Evolutionary conservation across 345 rosid genomes (phyloP), one percentile per base, ranked within the genome.

Genomic region (Bretschneidera sinensis): DNA sequence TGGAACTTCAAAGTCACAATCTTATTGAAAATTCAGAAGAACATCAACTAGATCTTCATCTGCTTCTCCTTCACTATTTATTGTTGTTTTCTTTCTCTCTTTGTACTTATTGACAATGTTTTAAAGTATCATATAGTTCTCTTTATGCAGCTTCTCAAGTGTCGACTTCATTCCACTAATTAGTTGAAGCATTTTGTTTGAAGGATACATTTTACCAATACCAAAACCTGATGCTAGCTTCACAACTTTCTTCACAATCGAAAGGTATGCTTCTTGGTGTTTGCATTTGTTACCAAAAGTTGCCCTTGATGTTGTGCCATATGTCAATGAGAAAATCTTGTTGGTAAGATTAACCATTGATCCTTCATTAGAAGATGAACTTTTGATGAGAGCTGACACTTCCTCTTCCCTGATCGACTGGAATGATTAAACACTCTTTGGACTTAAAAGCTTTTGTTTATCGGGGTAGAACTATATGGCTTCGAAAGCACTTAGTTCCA

Each of bases 361-460:
- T 51, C 25, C 25, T 50, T 24, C 43, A 33, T 54, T 45, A 1
- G 62, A 59, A 7, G 47, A 6, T 0, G 66, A 43, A n/a, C 51
- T 56, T 9, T 31, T n/a, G 58, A 66, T 48, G 39, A 66, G 50
- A 14, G n/a, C n/a, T 18, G 17, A 6, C 9, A 55, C 64, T 43
- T 73, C 62, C 6, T 60, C 68, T 33, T 68, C 66, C 21, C 78
- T 39, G 6, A 62, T 20, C 1, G 48, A 19, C 9, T 51, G 25
- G 54, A 59, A 65, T 5, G 67, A 56, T 4, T 34, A 60, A 28
- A 71, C 73, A 20, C 62, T 52, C 16, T 34, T 76, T 5, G 59
- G 21, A 24, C 68, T 67, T 9, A 76, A 54, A 7, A 76, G 74
- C 57, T 71, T n/a, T n/a, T n/a, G n/a, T n/a, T n/a, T n/a, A n/a